These are phyloP conservation scores for Serendipita sp. DNA, from an alignment of 768 basidiomycete genomes.

Conservation along the genomic window DNA sequence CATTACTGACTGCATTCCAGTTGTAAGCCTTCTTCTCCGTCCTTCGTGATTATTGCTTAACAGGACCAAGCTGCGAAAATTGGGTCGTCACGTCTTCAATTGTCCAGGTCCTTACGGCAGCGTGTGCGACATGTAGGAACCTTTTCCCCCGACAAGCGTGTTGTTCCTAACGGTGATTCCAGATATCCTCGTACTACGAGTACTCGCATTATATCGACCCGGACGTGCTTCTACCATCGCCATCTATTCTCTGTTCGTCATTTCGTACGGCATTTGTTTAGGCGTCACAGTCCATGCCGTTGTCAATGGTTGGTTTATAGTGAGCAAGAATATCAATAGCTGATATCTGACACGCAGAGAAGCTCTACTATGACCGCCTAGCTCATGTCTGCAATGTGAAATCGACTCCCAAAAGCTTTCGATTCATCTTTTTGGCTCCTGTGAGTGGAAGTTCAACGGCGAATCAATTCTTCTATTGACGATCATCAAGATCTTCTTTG, in stretches of 20 bases:
- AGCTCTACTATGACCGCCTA: neutral
- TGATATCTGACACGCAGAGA: neutral
- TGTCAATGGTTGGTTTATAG: neutral
- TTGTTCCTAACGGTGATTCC: neutral
- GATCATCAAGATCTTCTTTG: neutral
- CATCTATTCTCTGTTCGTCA: neutral
- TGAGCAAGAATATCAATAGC: neutral
- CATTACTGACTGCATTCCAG: neutral
- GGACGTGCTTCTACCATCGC: neutral
- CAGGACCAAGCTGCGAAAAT: neutral
- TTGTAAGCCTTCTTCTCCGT: neutral
- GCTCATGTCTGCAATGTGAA: neutral
- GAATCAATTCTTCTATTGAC: no score
- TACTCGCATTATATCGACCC: neutral
- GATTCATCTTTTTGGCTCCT: neutral
- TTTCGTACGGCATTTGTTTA: neutral
- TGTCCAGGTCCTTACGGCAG: neutral
- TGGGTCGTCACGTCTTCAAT: neutral
- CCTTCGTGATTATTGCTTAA: neutral
- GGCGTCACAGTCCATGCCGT: neutral
- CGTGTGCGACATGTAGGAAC: neutral
- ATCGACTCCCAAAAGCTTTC: neutral
- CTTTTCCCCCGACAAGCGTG: neutral
- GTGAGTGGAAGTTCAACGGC: neutral
- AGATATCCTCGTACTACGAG: neutral